These are phyloP conservation scores for Aspergillus brasiliensis DNA, from an alignment of 2,329 filamentous ascomycete genomes.

Conservation along the genomic window DNA sequence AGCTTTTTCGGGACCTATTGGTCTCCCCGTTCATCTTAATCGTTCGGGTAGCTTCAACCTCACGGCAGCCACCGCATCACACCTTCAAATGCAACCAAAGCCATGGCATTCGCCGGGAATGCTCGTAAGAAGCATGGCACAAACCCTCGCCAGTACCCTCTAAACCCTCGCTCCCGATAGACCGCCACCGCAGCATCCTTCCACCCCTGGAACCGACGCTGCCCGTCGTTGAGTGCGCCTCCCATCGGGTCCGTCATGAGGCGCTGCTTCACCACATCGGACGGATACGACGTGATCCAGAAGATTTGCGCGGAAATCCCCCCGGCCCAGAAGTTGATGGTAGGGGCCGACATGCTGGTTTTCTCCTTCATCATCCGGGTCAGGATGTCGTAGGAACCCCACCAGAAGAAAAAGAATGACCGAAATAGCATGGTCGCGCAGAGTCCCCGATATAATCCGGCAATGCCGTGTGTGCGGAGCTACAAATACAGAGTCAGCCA, in stretches of 20 bases:
- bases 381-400: constrained; percentile 90
- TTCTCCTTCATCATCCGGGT: constrained; percentile 66
- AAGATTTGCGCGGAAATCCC: constrained; percentile 91
- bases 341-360: constrained; percentile 72
- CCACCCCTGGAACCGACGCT: constrained; percentile 73
- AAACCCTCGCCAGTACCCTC: constrained; percentile 91
- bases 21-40: neutral
- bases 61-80: constrained; percentile 68
- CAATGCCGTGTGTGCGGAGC: constrained; percentile 67
- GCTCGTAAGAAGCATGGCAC: constrained; percentile 89
- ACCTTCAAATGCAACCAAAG: constrained; percentile 88
- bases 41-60: constrained; percentile 6
- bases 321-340: constrained; percentile 96
- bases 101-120: constrained; percentile 94
- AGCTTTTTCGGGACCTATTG: constrained; percentile 5
- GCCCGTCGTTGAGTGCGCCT: constrained; percentile 66
- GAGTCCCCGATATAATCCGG: constrained; percentile 83
- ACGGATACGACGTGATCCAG: constrained; percentile 90
- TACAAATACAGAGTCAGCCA: constrained; percentile 20
- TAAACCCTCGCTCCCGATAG: constrained; percentile 72
- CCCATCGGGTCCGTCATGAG: constrained; percentile 95
- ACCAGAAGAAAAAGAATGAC: constrained; percentile 97
- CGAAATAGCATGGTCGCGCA: constrained; percentile 84
- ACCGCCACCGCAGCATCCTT: constrained; percentile 76
- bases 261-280: constrained; percentile 91